Evolutionary conservation across 1,284 basidiomycete species (phyloP), one percentile per base, ranked within the genome.

Genomic region (Serendipita sp.): DNA sequence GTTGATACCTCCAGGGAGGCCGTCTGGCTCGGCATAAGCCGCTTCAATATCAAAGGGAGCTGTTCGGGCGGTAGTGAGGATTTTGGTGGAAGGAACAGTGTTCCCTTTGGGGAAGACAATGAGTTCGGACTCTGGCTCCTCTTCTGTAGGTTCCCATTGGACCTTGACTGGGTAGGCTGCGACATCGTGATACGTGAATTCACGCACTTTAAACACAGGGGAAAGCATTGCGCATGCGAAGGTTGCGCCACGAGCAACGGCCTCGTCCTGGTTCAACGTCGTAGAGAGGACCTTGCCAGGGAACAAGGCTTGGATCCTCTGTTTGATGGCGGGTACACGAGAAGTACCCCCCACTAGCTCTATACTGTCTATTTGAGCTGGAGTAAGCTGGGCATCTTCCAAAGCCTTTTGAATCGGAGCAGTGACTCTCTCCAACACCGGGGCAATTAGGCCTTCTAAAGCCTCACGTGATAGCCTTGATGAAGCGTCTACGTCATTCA

Each of bases 221-320:
- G 92, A 94, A 67, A 94, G 86, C 78, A 90, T 91, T 43, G 93
- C 93, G 72, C 93, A 95, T 47, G 91, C 84, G 73, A 96, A 93
- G 62, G 93, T 95, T 60, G 93, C 89, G 64, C 93, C 93, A 61
- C 93, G 89, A 17, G 91, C 91, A 67, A 93, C 80, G 66, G 93
- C 92, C 77, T 96, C 93, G 68, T 96, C 93, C 77, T 93, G 91
- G 79, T 95, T 96, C 72, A 94, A 85, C 58, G 93, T 96, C 69
- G 85, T 87, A 26, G 82, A 88, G 67, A 96, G 84, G 22, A 75
- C 67, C 75, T 91, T 92, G 66, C 79, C 81, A 64, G 74, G 74
- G 73, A 85, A 86, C 73, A 80, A 82, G 55, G 76, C 73, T 69
- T 80, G 78, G 71, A 87, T 83, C 71, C 81, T 78, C 67, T 78